Evolutionary conservation across 2,329 filamentous ascomycete genomes (phyloP), one percentile per base, ranked within the genome.

Genomic region (Stagonosporopsis rhizophila): DNA sequence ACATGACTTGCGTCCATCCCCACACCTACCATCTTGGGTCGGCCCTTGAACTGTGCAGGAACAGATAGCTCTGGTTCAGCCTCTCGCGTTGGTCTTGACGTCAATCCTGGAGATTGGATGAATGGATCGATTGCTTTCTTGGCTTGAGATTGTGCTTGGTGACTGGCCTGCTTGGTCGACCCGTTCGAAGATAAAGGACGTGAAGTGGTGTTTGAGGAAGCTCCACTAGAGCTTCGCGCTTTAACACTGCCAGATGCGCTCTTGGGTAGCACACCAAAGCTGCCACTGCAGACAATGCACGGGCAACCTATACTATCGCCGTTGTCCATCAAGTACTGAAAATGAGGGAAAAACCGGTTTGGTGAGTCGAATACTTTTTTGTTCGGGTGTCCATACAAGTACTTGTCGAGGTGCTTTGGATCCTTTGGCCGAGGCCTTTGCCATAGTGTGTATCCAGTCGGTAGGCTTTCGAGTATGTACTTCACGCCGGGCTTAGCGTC

Each of bases 301-400:
- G 67, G 59, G 56, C 85, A 87, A 0, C 77, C 73, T 2, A 74
- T 71, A 6, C 66, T 70, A 38, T 71, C 69, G 0, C 76, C 77
- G 46, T 80, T 77, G 14, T 80, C 77, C 80, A 87, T 85, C 22
- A 87, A 66, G 67, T 81, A 78, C 46, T 79, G 73, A 66, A 88
- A 87, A 57, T 88, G 86, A 0, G 81, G 80, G 44, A 79, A 84
- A 61, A 86, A 86, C 4, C 80, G 73, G 19, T 78, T 78, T 0
- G 81, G 78, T 0, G 85, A 87, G 41, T 85, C 79, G 52, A 83
- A 87, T 15, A 70, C 74, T 44, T 75, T 74, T 7, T 79, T 79
- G 7, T 72, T 70, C 0, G 83, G 84, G 66, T 88, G 84, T 0
- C 86, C 86, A 52, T 78, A 87, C 0, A 87, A 72, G 52, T 83